Percentiles rank a stretch among this genome's conserved stretches.
Conservation (phyloP, 2,329 filamentous ascomycete genomes). For the Microsporum ferrugineum region DNA sequence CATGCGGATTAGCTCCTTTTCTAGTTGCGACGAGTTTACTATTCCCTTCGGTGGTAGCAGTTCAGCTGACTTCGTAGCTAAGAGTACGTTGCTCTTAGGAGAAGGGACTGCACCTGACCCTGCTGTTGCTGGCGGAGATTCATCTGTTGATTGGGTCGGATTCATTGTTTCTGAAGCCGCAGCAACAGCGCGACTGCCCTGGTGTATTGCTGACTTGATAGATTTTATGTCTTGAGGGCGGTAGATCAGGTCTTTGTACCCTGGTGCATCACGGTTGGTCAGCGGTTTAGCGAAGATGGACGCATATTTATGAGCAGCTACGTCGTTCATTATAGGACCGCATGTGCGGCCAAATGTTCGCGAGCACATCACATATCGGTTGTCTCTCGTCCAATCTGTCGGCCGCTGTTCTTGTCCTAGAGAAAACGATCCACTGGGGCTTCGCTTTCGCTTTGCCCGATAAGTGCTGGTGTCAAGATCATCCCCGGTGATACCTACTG, state of each 20-base stretch:
- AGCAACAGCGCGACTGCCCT: slow-evolving; percentile 35
- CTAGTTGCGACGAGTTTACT: slow-evolving; percentile 83
- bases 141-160: slow-evolving; percentile 45
- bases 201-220: slow-evolving; percentile 58
- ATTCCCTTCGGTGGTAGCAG: slow-evolving; percentile 77
- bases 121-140: slow-evolving; percentile 43
- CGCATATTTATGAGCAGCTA: slow-evolving; percentile 63
- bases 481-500: slow-evolving; percentile 22
- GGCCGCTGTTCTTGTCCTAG: slow-evolving; percentile 15
- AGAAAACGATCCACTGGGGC: slow-evolving; percentile 1
- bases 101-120: slow-evolving; percentile 19
- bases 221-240: slow-evolving; percentile 67
- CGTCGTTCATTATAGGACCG: slow-evolving; percentile 61
- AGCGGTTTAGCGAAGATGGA: slow-evolving; percentile 69
- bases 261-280: slow-evolving; percentile 62
- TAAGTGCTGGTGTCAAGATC: slow-evolving; percentile 8
- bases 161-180: slow-evolving; percentile 50
- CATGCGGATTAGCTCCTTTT: slow-evolving; percentile 90
- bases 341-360: slow-evolving; percentile 53
- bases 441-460: slow-evolving; percentile 3
- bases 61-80: slow-evolving; percentile 53
- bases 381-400: slow-evolving; percentile 22
- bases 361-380: slow-evolving; percentile 31
- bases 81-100: slow-evolving; percentile 32
- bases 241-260: slow-evolving; percentile 62